Conservation (phyloP, 192 early-diverging fungal species). For the Gamsiella multidivaricata region DNA sequence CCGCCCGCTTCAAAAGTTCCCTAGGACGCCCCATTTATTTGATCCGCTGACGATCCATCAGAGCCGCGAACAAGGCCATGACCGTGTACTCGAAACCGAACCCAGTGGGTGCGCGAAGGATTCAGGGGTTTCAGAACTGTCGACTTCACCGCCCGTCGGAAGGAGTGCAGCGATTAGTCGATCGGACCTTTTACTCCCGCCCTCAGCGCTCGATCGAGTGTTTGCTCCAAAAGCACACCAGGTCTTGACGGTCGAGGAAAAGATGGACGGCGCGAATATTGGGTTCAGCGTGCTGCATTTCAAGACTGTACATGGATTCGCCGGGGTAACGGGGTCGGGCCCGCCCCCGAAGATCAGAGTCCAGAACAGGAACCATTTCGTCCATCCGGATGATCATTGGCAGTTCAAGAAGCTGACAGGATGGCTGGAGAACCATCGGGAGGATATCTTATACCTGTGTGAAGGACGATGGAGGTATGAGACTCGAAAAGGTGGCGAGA, state of each 20-base stretch:
- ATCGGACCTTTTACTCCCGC: constrained; percentile 36
- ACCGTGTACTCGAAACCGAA: not conserved
- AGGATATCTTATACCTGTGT: constrained; percentile 37
- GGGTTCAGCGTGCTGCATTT: constrained; percentile 53
- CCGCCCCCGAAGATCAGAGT: constrained; percentile 47
- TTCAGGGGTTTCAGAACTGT: too few relatives aligned
- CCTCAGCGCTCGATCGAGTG: constrained; percentile 31
- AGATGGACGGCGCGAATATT: constrained; percentile 53
- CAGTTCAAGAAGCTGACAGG: constrained; percentile 51
- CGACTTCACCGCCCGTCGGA: not conserved
- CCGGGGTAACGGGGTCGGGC: constrained; percentile 7
- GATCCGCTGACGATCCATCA: constrained; percentile 39
- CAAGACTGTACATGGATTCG: constrained; percentile 38
- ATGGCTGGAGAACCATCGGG: constrained; percentile 44
- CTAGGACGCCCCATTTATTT: constrained; percentile 47
- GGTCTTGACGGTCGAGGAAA: constrained; percentile 45
- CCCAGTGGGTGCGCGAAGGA: too few relatives aligned
- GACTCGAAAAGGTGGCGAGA: not conserved
- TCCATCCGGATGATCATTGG: constrained; percentile 55
- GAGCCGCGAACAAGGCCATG: constrained; percentile 20
- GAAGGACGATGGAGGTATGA: constrained; percentile 43
- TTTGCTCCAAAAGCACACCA: constrained; percentile 44
- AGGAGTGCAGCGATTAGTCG: constrained; percentile 43
- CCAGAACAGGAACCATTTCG: constrained; percentile 52
- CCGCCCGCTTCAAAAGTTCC: constrained; percentile 50